Percentiles rank a stretch among this genome's conserved stretches.
phyloP scores from a whole-genome alignment of 2,329 filamentous ascomycete species.

The Keithomyces neogunnii region DNA sequence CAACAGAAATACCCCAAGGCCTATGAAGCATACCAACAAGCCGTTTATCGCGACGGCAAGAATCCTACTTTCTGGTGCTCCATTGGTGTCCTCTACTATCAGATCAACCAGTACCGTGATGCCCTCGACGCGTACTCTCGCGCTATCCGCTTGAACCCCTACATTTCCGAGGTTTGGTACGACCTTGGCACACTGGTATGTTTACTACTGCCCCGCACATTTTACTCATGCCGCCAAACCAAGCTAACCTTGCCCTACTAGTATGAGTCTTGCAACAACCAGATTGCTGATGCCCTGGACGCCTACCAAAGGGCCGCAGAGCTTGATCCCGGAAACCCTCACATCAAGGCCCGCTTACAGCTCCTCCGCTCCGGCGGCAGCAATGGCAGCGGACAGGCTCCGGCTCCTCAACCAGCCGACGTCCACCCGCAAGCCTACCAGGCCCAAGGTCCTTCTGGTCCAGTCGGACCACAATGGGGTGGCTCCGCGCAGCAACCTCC shows the following conservation, averaged over 20 bases:
- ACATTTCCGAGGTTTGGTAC: slow-evolving; percentile 99
- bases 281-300: slow-evolving; percentile 91
- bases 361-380: slow-evolving; percentile 75
- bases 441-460: slow-evolving; percentile 67
- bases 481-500: slow-evolving; percentile 55
- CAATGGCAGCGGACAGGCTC: slow-evolving; percentile 62
- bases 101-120: slow-evolving; percentile 99
- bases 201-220: slow-evolving; percentile 23
- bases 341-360: slow-evolving; percentile 92
- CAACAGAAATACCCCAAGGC: slow-evolving; percentile 98
- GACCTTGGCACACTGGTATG: slow-evolving; percentile 86
- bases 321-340: slow-evolving; percentile 83
- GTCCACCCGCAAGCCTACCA: slow-evolving; percentile 95
- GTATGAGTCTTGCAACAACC: slow-evolving; percentile 99
- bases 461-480: slow-evolving; percentile 85
- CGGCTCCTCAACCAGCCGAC: slow-evolving; percentile 85
- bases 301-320: slow-evolving; percentile 93
- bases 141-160: slow-evolving; percentile 91
- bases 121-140: slow-evolving; percentile 95
- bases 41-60: slow-evolving; percentile 92
- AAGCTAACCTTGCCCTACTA: slow-evolving; percentile 28
- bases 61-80: slow-evolving; percentile 99
- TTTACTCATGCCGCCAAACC: slow-evolving; percentile 13
- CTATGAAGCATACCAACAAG: slow-evolving; percentile 97
- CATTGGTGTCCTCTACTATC: slow-evolving; percentile 97